Base-by-base conservation (phyloP, 2,329 filamentous ascomycete genomes). In the Aureobasidium sp. region DNA sequence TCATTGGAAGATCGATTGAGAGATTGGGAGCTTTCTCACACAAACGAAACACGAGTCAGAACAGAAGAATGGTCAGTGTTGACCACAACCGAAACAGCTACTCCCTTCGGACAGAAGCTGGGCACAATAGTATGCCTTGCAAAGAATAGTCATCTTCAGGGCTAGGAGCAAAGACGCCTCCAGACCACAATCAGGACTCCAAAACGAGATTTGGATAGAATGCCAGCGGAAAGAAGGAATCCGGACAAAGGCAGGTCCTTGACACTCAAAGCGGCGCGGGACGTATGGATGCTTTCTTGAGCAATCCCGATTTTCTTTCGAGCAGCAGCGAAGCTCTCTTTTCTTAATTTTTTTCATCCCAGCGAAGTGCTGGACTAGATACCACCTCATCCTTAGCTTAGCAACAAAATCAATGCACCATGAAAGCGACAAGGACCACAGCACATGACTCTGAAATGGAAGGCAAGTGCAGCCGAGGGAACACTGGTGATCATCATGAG, bases 1-100 rank as follows among this genome's bases (percentile, higher is more conserved):
- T 42, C 93, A 97, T 74, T 97, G 93, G 92, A 97, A 97, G 79
- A 88, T 87, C 25, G 93, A 97, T 74, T 96, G 81, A 89, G 65
- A 49, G 22, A 58, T 15, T 20, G 1, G 3, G 25, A 17, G 11
- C 3, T 12, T 31, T 25, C 12, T 42, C 20, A 20, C 14, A 48
- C 37, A 53, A 31, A 27, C 29, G 29, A 52, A n/a, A 61, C 42
- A 37, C 29, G n/a, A 56, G 5, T 15, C 2, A 36, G n/a, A 37
- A 9, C 22, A 39, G 51, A 22, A 47, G 17, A 20, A 39, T 15
- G 29, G 29, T 22, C 31, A 47, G 55, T 58, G 41, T 9, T 39
- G 42, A 48, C 7, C 22, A 58, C 42, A 39, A 22, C 29, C 31
- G 48, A 39, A 5, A 8, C 31, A 34, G 31, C 55, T 4, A 27